Percentiles rank a stretch among this genome's conserved stretches.
Evolutionary conservation across 176 grass and related monocot genomes (phyloP).

Genomic region (Poa pratensis): DNA sequence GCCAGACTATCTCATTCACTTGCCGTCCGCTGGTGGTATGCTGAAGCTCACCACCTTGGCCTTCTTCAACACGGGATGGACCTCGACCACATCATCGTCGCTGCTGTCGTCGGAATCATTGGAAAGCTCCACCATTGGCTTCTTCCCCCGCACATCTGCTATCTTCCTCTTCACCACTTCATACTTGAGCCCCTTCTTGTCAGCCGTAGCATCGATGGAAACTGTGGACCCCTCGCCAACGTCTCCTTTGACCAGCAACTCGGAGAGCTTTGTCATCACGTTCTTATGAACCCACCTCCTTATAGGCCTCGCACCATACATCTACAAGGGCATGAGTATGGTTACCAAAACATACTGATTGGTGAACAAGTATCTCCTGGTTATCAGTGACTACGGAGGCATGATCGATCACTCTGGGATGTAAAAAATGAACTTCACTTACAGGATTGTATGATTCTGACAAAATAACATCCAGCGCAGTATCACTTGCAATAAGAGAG

Average conservation of each 20-base stretch:
- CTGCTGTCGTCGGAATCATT: not conserved
- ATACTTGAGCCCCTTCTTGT: slow-evolving; percentile 21
- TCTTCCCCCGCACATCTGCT: not conserved
- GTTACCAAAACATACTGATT: not conserved
- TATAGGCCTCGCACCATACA: slow-evolving; percentile 17
- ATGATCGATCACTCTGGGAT: not conserved
- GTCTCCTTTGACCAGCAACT: slow-evolving; percentile 3
- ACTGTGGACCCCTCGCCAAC: not conserved
- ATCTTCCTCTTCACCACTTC: slow-evolving; percentile 3
- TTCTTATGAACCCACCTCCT: slow-evolving; percentile 23
- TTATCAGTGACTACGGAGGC: not conserved
- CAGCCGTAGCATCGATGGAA: not conserved
- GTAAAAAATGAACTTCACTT: not conserved
- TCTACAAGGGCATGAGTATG: not conserved
- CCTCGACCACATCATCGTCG: not conserved
- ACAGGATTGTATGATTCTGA: slow-evolving; percentile 14
- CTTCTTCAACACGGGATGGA: not conserved
- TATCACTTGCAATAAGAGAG: not conserved
- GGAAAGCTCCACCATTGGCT: not conserved
- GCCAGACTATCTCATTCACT: not conserved
- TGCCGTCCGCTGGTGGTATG: not conserved
- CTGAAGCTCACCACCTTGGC: not conserved
- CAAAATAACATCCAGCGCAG: not conserved
- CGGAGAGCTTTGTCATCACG: slow-evolving; percentile 14
- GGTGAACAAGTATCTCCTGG: not conserved